Base-by-base conservation (phyloP, 2,329 filamentous ascomycete genomes). In the Leptosphaerulina australis region DNA sequence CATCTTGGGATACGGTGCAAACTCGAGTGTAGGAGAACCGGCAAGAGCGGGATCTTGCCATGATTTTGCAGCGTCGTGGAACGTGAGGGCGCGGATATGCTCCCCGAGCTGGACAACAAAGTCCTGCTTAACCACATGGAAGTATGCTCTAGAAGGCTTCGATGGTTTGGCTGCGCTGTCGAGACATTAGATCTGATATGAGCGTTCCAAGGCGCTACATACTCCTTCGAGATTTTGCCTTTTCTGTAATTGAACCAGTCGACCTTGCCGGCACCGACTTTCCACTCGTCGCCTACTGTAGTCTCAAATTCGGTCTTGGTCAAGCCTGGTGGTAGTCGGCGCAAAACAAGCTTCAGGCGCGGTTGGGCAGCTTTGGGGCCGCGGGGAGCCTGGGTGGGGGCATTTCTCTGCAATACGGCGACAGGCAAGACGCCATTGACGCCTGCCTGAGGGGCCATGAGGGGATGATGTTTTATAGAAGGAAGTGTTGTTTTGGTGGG, bases 151-250 rank as follows among this genome's bases (percentile, higher is more conserved):
- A 8, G 89, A 84, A 5, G 91, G 91, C 40, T 82, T 82, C 1
- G 93, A 95, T 21, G 88, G 85, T 72, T 97, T 96, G 26, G 91
- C 88, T n/a, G 62, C 58, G 44, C 68, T 71, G 51, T 14, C 2
- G 10, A 9, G 4, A 14, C 3, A 45, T 65, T 45, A 66, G 61
- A 11, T 8, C 7, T n/a, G 12, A 28, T 2, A 10, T n/a, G 25
- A 14, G 12, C 10, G 14, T 14, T 26, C 24, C 24, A 17, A 17
- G 22, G 17, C 14, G 40, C n/a, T 14, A 75, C 85, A 60, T 77
- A 95, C 91, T 96, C 90, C 68, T 86, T 88, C 1, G 91, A 92
- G 34, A 93, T 79, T 69, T 96, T 96, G 59, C 87, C 87, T 46
- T 81, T 75, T 50, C 82, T 82, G 70, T 84, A 99, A 38, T 82